Evolutionary conservation across 2,329 filamentous ascomycete genomes (phyloP), one percentile per base, ranked within the genome.

Genomic region (Aspergillus tamarii): DNA sequence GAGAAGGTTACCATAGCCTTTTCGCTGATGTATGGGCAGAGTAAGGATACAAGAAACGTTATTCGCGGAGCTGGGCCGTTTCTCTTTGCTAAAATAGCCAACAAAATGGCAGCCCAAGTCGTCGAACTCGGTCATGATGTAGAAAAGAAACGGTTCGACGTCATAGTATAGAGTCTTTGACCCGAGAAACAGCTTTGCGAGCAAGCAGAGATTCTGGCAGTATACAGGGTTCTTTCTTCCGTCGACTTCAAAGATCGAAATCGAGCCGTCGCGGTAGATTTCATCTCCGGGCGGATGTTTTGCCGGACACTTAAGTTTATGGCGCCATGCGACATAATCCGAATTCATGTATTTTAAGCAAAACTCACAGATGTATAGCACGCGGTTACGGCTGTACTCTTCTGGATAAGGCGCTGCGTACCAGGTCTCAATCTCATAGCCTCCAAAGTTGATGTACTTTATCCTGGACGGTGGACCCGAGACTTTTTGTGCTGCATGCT

Each of bases 51-150:
- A 99, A 10, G 93, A 97, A 55, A 99, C 95, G 69, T 99, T 99
- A 78, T 99, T 98, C 71, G 94, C 90, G 65, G 93, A 96, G 77
- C 92, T 94, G 2, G 93, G 91, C 50, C 96, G 87, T 80, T 99
- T 99, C 80, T 99, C 95, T 77, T 99, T 99, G 57, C 95, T 98
- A 78, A 99, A 99, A 76, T 97, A 99, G n/a, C 95, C 95, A n/a
- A 99, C 92, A 57, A 99, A 87, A 74, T 98, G 95, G 72, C 91
- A 95, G 16, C 95, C 95, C 71, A 93, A 90, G 57, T 96, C 93
- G 67, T 94, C 92, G 69, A 91, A 89, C 46, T 89, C 90, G 30
- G 92, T 92, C 94, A 99, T 97, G 77, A 97, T 94, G 80, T 99
- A 99, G 82, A 99, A 99, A 41, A 99, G 82, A 76, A 99, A 99